Conservation (phyloP, 2,329 filamentous ascomycete species). For the Sclerotinia minor region DNA sequence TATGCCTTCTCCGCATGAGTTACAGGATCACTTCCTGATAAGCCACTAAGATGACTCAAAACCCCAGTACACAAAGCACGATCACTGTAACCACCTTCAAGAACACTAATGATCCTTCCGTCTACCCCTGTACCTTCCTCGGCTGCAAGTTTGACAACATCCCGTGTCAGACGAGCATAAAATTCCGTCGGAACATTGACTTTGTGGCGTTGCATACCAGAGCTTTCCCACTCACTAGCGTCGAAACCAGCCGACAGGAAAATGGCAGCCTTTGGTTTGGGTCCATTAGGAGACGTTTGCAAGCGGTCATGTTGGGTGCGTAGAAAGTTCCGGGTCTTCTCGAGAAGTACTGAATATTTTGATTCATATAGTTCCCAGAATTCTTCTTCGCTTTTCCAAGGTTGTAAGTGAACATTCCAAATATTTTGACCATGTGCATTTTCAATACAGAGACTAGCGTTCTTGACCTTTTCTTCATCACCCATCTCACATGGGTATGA, state of each 20-base stretch:
- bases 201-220: conserved; percentile 91
- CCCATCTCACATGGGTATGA: conserved; percentile 95
- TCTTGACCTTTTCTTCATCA: conserved; percentile 90
- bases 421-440: conserved; percentile 91
- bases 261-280: conserved; percentile 76
- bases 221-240: conserved; percentile 90
- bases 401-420: conserved; percentile 92
- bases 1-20: conserved; percentile 43
- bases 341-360: conserved; percentile 73
- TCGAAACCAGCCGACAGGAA: conserved; percentile 97
- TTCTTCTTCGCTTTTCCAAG: conserved; percentile 78
- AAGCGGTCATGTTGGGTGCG: conserved; percentile 68
- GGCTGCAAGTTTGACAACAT: conserved; percentile 78
- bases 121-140: conserved; percentile 77
- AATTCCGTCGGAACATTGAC: conserved; percentile 97
- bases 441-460: conserved; percentile 91
- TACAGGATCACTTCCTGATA: conserved; percentile 59
- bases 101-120: conserved; percentile 84
- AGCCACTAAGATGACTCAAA: conserved; percentile 83
- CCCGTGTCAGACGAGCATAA: conserved; percentile 85
- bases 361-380: conserved; percentile 88
- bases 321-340: conserved; percentile 80
- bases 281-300: conserved; percentile 54
- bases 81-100: conserved; percentile 96
- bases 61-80: conserved; percentile 85